phyloP scores from a whole-genome alignment of 2,329 filamentous ascomycete species.

The Neonectria faginata region DNA sequence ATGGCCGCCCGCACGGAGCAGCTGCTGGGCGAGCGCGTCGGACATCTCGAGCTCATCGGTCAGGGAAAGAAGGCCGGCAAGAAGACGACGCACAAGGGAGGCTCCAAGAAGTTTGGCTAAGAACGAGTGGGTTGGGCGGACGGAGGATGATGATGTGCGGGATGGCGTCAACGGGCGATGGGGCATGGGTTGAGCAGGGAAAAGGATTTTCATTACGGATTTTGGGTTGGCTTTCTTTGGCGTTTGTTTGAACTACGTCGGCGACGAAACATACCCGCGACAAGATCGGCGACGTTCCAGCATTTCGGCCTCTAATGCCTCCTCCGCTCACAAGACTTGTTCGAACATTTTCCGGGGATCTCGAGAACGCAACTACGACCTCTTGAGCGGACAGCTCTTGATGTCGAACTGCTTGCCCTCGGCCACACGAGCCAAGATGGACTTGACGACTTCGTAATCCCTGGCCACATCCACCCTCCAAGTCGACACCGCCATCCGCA shows the following conservation, averaged over 20 bases:
- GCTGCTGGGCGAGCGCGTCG: constrained; percentile 68
- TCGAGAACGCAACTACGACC: not conserved
- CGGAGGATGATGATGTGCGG: not conserved
- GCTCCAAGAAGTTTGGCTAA: constrained; percentile 68
- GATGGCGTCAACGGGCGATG: constrained; percentile 6
- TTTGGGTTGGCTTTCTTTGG: constrained; percentile 16
- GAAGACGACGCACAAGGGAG: constrained; percentile 58
- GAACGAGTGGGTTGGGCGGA: not conserved
- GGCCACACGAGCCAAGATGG: constrained; percentile 68
- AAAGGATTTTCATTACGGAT: not conserved
- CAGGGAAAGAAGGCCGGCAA: constrained; percentile 63
- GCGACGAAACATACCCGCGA: constrained; percentile 19
- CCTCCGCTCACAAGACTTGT: not conserved
- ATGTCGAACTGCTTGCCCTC: constrained; percentile 47
- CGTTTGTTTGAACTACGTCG: constrained; percentile 15
- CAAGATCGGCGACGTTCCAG: constrained; percentile 4
- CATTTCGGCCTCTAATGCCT: constrained; percentile 5
- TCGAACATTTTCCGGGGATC: not conserved
- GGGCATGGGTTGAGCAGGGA: not conserved
- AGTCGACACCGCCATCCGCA: constrained; percentile 86
- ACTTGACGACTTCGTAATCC: constrained; percentile 74
- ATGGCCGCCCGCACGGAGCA: constrained; percentile 67
- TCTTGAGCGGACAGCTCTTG: constrained; percentile 13
- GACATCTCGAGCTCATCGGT: constrained; percentile 70
- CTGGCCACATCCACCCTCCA: constrained; percentile 79